Conservation (phyloP, 129 eudicot species). For the Ambrosia trifida region DNA sequence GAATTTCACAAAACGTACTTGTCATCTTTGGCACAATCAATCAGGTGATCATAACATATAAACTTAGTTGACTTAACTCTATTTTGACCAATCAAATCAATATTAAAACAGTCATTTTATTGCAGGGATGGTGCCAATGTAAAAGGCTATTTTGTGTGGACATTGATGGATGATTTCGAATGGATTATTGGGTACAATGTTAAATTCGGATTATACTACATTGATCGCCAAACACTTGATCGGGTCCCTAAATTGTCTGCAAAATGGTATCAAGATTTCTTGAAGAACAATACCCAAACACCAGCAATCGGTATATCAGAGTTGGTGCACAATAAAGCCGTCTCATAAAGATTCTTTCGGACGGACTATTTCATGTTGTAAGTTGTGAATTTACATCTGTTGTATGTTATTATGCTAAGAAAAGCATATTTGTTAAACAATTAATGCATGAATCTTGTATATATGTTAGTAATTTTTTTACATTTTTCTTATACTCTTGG, state of each 20-base stretch:
- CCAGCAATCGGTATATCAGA: slow-evolving; percentile 2
- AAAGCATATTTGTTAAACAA: background rate
- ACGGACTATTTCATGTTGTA: background rate
- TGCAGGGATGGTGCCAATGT: slow-evolving; percentile 83
- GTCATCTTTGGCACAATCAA: slow-evolving; percentile 53
- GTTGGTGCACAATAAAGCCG: background rate
- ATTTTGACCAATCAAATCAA: background rate
- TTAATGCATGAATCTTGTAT: no score
- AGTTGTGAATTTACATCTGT: background rate
- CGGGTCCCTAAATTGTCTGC: slow-evolving; percentile 75
- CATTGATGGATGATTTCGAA: slow-evolving; percentile 83
- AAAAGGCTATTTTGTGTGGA: slow-evolving; percentile 83
- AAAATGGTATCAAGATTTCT: slow-evolving; percentile 67
- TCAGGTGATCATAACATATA: slow-evolving; percentile 34
- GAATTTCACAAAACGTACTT: slow-evolving; percentile 58
- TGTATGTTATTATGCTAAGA: background rate
- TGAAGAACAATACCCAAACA: slow-evolving; percentile 35
- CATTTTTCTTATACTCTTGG: background rate
- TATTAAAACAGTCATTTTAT: background rate
- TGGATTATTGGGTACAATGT: slow-evolving; percentile 58
- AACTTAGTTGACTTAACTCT: no score
- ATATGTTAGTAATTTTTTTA: background rate
- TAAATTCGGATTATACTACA: slow-evolving; percentile 60
- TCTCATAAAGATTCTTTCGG: background rate
- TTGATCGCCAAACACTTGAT: slow-evolving; percentile 61